Base-by-base conservation (phyloP, 768 basidiomycete genomes). In the Pisolithus sp. region DNA sequence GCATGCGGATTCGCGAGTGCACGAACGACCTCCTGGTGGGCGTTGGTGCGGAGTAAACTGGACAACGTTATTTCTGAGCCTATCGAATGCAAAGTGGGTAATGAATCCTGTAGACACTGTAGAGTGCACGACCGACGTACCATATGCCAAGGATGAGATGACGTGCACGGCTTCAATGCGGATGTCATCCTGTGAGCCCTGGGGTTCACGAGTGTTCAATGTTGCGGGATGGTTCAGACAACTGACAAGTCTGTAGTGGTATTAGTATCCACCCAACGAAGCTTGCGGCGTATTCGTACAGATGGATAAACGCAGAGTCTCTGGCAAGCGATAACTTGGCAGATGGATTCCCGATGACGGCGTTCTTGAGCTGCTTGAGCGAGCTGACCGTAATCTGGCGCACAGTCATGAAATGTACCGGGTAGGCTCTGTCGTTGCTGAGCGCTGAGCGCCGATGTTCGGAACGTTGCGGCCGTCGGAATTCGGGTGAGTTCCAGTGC, bases 281-380 rank as follows among this genome's bases (percentile, higher is more conserved):
- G 42, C 20, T 41, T 15, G 17, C 26, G 28, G 48, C 17, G 46
- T 18, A 2, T 38, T 0, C 76, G 60, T 57, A 86, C 83, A 69
- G 73, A 56, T 73, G 71, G 17, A 90, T 69, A 60, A 83, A 81
- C 3, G 61, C 64, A 12, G 75, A 69, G 57, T 90, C 84, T 40
- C 73, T 67, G 1, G 82, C 79, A 1, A 87, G 68, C 13, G 75
- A 64, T 2, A 73, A 61, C 63, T 91, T 91, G 1, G 85, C 85
- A 0, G 80, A 77, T 0, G 86, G 87, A 55, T 89, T 91, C 2
- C 89, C 89, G 37, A 90, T 89, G 46, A 89, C 83, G 1, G 74
- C 64, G 65, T 90, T 90, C 68, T 89, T 89, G 53, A 81, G 76
- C 53, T 74, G 71, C 68, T 87, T 89, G 56, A 89, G 78, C 1